Conservation (phyloP, 2,329 filamentous ascomycete species). For the Nectriaceae sp. region DNA sequence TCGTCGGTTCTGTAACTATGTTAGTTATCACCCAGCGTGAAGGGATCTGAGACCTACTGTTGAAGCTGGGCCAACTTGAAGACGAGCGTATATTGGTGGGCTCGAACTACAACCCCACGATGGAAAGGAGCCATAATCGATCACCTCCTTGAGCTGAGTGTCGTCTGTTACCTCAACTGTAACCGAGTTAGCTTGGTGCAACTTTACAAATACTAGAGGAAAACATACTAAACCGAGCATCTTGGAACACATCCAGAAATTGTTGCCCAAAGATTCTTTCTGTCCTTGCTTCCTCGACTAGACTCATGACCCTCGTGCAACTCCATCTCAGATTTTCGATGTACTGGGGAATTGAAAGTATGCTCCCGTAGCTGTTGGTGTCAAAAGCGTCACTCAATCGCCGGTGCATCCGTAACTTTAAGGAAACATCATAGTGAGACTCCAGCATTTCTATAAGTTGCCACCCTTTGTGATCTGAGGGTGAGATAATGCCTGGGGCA, state of each 20-base stretch:
- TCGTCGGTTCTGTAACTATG: constrained; percentile 44
- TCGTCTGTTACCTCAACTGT: constrained; percentile 45
- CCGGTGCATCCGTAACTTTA: constrained; percentile 48
- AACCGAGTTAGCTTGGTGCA: constrained; percentile 11
- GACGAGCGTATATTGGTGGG: constrained; percentile 43
- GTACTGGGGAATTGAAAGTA: constrained; percentile 49
- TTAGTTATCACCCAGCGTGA: constrained; percentile 16
- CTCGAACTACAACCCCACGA: constrained; percentile 43
- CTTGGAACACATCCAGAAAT: constrained; percentile 43
- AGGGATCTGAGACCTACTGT: not conserved
- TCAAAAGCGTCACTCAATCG: constrained; percentile 50
- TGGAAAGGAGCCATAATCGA: constrained; percentile 56
- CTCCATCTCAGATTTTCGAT: constrained; percentile 48
- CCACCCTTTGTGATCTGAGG: constrained; percentile 33
- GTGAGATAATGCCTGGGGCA: constrained; percentile 42
- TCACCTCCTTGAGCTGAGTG: constrained; percentile 42
- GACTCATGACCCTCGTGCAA: constrained; percentile 53
- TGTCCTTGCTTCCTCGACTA: constrained; percentile 53
- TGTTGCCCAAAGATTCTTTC: constrained; percentile 44
- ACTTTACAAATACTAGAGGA: not conserved
- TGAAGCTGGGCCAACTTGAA: constrained; percentile 49
- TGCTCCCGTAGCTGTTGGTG: constrained; percentile 51
- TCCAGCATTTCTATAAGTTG: constrained; percentile 44
- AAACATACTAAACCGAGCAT: constrained; percentile 49
- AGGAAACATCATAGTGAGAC: constrained; percentile 47